Evolutionary conservation across 1,284 basidiomycete species (phyloP), one percentile per base, ranked within the genome.

Genomic region (Phellinidium pouzarii): DNA sequence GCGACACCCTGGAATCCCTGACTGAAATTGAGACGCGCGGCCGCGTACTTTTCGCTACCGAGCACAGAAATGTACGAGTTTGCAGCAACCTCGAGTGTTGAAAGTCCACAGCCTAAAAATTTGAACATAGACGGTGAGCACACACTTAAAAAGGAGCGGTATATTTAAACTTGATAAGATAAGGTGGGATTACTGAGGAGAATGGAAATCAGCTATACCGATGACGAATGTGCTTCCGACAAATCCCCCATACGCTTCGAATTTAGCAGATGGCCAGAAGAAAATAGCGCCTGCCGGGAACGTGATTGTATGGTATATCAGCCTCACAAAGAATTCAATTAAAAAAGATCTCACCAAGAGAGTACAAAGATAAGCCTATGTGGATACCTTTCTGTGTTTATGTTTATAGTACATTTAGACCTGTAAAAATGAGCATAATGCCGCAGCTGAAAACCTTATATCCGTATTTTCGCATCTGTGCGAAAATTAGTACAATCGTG

Each of bases 1-100:
- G 87, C 87, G 36, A 91, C 72, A 44, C 89, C 87, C 65, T 91
- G 87, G 71, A 87, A 90, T 1, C 84, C 83, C 68, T 91, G 89
- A 49, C 84, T 86, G 64, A 91, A 85, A 64, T 90, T 88, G 34
- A 92, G 75, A 42, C 88, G 78, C 63, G 85, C 82, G 7, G 86
- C 84, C 46, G 88, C 87, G 63, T 84, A 80, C 60, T 80, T 79
- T 22, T 82, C 78, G 4, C 74, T 72, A 36, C 84, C 84, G 48
- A 87, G 69, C 19, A 83, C 78, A 4, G 86, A 70, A 56, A 91
- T 84, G 70, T 91, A 91, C 14, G 83, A 86, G 70, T 90, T 91
- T 53, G 88, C 89, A 0, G 83, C 80, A 20, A 87, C 82, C 64
- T 86, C 82, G 34, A 86, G 70, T 27, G 80, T 78, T 6, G 78